Evolutionary conservation across 768 basidiomycete genomes (phyloP).

Genomic region (Podaxis sp.): DNA sequence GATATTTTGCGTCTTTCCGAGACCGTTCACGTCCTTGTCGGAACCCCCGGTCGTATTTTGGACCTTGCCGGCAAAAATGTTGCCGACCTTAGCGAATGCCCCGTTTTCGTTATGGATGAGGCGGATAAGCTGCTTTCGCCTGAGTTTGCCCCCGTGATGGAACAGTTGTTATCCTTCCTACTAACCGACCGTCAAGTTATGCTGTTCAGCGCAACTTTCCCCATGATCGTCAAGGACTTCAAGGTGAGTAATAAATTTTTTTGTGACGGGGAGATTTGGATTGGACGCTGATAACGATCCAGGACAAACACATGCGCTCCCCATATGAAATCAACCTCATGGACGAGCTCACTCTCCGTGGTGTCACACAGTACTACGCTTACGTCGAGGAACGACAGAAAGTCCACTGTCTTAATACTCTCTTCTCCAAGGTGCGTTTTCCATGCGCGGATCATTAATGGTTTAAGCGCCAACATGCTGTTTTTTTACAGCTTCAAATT

Average conservation of each 20-base stretch:
- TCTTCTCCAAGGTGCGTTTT: constrained; percentile 87
- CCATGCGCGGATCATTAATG: not conserved
- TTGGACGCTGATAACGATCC: constrained; percentile 5
- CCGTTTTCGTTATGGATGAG: constrained; percentile 99
- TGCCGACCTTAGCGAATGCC: constrained; percentile 92
- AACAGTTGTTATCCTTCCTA: constrained; percentile 86
- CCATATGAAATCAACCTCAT: constrained; percentile 99
- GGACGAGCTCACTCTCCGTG: constrained; percentile 98
- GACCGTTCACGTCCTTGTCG: constrained; percentile 92
- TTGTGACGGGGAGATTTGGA: not conserved
- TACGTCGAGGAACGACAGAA: constrained; percentile 99
- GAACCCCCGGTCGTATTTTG: constrained; percentile 94
- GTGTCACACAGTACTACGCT: constrained; percentile 99
- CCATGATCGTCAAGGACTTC: constrained; percentile 98
- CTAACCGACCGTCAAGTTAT: constrained; percentile 91
- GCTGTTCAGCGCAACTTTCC: constrained; percentile 99
- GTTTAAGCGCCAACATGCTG: constrained; percentile 4
- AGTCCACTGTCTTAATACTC: constrained; percentile 98
- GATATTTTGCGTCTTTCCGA: constrained; percentile 93
- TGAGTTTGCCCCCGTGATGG: constrained; percentile 98
- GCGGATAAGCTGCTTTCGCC: constrained; percentile 97
- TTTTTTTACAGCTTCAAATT: constrained; percentile 83
- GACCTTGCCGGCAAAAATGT: constrained; percentile 92
- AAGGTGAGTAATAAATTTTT: constrained; percentile 55
- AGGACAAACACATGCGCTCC: constrained; percentile 96